Evolutionary conservation across 148 eudicot genomes (phyloP), one percentile per base, ranked within the genome.

Genomic region (Amaranthus palmeri): DNA sequence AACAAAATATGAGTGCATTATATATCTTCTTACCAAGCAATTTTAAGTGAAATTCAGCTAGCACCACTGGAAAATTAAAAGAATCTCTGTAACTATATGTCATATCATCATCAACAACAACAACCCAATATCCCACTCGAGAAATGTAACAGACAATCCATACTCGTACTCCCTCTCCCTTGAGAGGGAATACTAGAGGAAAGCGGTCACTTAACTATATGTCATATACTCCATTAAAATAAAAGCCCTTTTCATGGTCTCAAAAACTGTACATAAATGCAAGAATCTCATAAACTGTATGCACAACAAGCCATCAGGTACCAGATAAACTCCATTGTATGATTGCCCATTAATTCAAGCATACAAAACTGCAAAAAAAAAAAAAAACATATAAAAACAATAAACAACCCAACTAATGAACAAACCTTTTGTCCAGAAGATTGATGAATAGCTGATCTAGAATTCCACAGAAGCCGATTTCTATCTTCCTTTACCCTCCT

Each of bases 401-500:
- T 17, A 41, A 7, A 52, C 40, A 74, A 48, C 4, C 10, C 59
- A 65, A 42, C 14, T 4, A 7, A 13, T 79, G 51, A 71, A 67
- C 72, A 47, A 77, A 88, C 96, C 93, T 92, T 72, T 55, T 84
- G 73, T 47, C 70, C 58, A 65, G 53, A 8, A 36, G 76, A 69
- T 61, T 74, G 78, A 8, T 81, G 81, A 61, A 76, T 62, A 47
- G 76, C 77, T 68, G 78, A 75, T 75, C 98, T 90, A 64, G 80
- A 77, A 69, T 78, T 88, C 98, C 96, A 92, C 17, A 92, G 78
- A 81, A 92, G 80, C 41, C 80, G 86, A 15, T 70, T 74, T 65
- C 96, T 76, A 70, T 92, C 93, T 76, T 88, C 92, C 40, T 90
- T 85, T 8, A 90, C 87, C 74, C 98, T 86, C 73, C 74, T 84